Percentiles rank a stretch among this genome's conserved stretches.
These are phyloP conservation scores for Hura crepitans DNA, from an alignment of 441 rosid species.

Conservation along the genomic window DNA sequence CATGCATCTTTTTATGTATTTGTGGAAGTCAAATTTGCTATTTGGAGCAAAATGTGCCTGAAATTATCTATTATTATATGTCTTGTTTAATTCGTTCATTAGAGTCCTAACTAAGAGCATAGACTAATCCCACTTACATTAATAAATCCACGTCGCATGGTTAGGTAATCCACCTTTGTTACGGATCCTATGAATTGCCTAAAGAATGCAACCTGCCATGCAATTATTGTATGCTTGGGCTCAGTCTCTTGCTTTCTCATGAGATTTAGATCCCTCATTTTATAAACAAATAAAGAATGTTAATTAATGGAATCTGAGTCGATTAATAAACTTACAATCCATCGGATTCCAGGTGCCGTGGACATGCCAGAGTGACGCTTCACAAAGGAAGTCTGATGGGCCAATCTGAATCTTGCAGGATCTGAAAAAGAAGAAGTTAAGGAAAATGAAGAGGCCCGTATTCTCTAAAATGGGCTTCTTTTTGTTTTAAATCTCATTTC, in stretches of 20 bases:
- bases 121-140: conserved; percentile 29
- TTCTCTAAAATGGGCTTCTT: not conserved
- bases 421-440: conserved; percentile 29
- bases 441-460: not conserved
- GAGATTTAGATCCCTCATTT: too few relatives aligned
- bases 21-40: conserved; percentile 55
- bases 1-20: conserved; percentile 58
- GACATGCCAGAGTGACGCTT: conserved; percentile 51
- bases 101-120: not conserved
- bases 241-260: not conserved
- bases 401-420: conserved; percentile 49
- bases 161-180: conserved; percentile 55
- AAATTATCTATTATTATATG: not conserved
- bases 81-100: not conserved
- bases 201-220: conserved; percentile 51
- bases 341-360: conserved; percentile 36
- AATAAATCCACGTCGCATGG: conserved; percentile 58
- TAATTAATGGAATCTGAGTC: too few relatives aligned
- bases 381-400: conserved; percentile 57
- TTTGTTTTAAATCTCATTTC: too few relatives aligned
- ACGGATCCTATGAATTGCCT: conserved; percentile 61
- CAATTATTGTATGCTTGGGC: not conserved
- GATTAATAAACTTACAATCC: conserved; percentile 37
- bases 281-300: too few relatives aligned
- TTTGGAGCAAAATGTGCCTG: conserved; percentile 60